Conservation (phyloP, 164 flowering plant species). For the Vitis amurensis region DNA sequence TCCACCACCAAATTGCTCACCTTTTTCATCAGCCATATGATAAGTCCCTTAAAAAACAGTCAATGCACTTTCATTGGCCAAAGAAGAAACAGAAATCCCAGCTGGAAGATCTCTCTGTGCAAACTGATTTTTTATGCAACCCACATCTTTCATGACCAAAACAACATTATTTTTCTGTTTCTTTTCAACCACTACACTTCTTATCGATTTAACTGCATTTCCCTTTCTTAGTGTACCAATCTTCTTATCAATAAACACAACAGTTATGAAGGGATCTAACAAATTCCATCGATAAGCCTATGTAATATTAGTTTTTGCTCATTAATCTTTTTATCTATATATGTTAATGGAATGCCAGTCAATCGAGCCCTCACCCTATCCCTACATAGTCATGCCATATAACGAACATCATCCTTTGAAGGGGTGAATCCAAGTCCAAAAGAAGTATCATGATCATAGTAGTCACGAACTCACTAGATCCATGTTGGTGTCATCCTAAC, state of each 20-base stretch:
- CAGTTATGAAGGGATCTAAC: constrained; percentile 80
- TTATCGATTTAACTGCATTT: constrained; percentile 38
- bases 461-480: too few species aligned
- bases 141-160: constrained; percentile 14
- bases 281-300: constrained; percentile 63
- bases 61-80: constrained; percentile 23
- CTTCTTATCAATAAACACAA: constrained; percentile 58
- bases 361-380: too few species aligned
- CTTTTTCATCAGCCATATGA: neutral
- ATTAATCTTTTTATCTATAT: constrained; percentile 48
- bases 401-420: too few species aligned
- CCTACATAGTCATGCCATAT: too few species aligned
- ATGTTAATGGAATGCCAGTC: too few species aligned
- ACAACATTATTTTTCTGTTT: constrained; percentile 10
- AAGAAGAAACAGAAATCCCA: constrained; percentile 20
- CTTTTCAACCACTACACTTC: constrained; percentile 23
- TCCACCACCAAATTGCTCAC: constrained; percentile 14
- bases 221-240: constrained; percentile 60
- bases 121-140: constrained; percentile 11
- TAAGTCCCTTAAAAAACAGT: constrained; percentile 18
- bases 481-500: too few species aligned
- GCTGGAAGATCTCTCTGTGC: constrained; percentile 10
- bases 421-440: too few species aligned
- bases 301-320: constrained; percentile 27
- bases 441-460: too few species aligned